phyloP scores from a whole-genome alignment of 129 eudicot species.

The Saposhnikovia divaricata region DNA sequence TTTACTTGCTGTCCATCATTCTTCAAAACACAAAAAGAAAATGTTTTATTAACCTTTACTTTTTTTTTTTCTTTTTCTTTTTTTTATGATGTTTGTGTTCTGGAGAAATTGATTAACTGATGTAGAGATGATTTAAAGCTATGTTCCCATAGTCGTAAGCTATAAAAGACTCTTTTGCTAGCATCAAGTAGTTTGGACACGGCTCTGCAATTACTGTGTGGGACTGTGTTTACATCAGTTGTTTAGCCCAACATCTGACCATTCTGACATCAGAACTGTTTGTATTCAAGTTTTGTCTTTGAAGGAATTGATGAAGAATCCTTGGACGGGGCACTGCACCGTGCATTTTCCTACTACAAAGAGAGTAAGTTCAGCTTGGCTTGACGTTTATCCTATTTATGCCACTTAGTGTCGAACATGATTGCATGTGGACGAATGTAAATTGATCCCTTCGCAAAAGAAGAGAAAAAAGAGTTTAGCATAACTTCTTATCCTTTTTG shows the following conservation, averaged over 20 bases:
- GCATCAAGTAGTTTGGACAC: not conserved
- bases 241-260: not conserved
- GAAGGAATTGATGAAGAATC: constrained; percentile 88
- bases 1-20: not conserved
- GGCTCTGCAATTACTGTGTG: not conserved
- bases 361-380: constrained; percentile 41
- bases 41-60: not conserved
- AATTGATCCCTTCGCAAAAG: not conserved
- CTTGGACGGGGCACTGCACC: constrained; percentile 45
- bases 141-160: not conserved
- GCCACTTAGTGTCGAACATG: not conserved
- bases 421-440: not conserved
- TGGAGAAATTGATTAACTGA: not conserved
- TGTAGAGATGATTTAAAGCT: not conserved
- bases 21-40: not conserved
- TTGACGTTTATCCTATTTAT: not conserved
- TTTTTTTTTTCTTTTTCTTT: too few species aligned
- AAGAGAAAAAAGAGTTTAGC: not conserved
- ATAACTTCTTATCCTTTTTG: not conserved
- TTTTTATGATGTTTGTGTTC: not conserved
- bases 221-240: not conserved
- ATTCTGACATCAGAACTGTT: not conserved
- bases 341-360: constrained; percentile 52
- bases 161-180: not conserved
- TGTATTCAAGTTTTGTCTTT: constrained; percentile 54